These are phyloP conservation scores for Colletotrichum australisinense DNA, from an alignment of 2,329 filamentous ascomycete species.

Conservation along the genomic window DNA sequence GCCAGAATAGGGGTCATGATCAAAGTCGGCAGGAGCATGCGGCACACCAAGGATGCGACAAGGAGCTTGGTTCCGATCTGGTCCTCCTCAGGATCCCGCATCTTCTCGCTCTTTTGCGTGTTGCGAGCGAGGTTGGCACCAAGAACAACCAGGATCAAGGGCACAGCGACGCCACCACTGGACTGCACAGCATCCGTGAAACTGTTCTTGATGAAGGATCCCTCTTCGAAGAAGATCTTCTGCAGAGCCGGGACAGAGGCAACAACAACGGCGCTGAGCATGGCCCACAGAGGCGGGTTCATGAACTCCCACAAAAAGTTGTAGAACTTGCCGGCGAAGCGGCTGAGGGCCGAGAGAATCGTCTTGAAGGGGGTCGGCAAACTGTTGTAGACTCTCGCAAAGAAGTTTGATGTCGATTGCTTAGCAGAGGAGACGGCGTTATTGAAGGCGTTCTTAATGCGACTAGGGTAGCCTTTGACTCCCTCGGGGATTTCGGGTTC, in stretches of 20 bases:
- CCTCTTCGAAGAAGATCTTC: conserved; percentile 85
- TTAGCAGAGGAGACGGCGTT: conserved; percentile 41
- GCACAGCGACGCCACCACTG: conserved; percentile 91
- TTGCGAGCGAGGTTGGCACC: conserved; percentile 95
- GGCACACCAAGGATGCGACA: conserved; percentile 84
- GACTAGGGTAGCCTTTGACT: conserved; percentile 53
- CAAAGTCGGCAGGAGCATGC: conserved; percentile 91
- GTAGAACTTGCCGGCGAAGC: conserved; percentile 59
- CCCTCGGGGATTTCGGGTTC: conserved; percentile 55
- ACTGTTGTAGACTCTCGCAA: conserved; percentile 45
- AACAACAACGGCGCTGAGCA: conserved; percentile 90
- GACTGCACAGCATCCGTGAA: conserved; percentile 89
- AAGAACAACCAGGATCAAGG: conserved; percentile 93
- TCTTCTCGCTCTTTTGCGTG: conserved; percentile 77
- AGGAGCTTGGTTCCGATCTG: conserved; percentile 80
- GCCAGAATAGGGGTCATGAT: conserved; percentile 94
- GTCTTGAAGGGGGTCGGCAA: conserved; percentile 57
- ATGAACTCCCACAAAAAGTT: conserved; percentile 90
- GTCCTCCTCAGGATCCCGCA: conserved; percentile 77
- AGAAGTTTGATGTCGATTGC: conserved; percentile 37
- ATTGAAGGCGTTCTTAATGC: conserved; percentile 47
- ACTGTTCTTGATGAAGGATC: conserved; percentile 91
- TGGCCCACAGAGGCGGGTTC: conserved; percentile 98
- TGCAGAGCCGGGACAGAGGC: conserved; percentile 89
- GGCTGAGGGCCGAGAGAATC: conserved; percentile 43